Conservation (phyloP, 2,329 filamentous ascomycete species). For the Fusarium solani-melongenae region DNA sequence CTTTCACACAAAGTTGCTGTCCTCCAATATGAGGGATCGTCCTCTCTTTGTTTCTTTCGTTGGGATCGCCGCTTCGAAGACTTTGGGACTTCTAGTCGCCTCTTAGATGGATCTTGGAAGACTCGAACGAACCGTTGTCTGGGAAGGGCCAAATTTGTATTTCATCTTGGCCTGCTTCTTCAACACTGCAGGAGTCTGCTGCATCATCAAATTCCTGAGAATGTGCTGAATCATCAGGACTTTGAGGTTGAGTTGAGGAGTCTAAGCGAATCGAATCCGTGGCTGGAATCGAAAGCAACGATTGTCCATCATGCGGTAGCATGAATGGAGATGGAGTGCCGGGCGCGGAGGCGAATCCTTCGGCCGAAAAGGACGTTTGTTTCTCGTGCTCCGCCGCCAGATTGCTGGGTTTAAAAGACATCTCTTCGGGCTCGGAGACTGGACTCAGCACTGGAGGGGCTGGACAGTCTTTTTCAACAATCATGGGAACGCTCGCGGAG, state of each 20-base stretch:
- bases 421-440: neutral
- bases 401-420: neutral
- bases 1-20: conserved; percentile 40
- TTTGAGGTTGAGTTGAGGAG: neutral
- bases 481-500: conserved; percentile 18
- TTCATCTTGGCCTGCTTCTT: neutral
- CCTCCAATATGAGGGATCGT: conserved; percentile 28
- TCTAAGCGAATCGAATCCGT: neutral
- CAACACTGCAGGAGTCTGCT: neutral
- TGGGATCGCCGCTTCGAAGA: conserved; percentile 22
- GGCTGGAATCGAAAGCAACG: neutral
- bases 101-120: conserved; percentile 16
- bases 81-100: conserved; percentile 31
- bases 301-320: neutral
- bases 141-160: neutral
- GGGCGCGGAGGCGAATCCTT: neutral
- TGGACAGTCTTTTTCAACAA: conserved; percentile 36
- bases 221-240: neutral
- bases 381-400: conserved; percentile 15
- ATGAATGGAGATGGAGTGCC: neutral
- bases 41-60: conserved; percentile 18
- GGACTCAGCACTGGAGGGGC: conserved; percentile 32
- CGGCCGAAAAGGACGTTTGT: neutral
- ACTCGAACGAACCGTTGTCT: neutral
- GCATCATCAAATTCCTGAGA: neutral